phyloP scores from a whole-genome alignment of 257 asterid species.

The Penstemon eatonii region DNA sequence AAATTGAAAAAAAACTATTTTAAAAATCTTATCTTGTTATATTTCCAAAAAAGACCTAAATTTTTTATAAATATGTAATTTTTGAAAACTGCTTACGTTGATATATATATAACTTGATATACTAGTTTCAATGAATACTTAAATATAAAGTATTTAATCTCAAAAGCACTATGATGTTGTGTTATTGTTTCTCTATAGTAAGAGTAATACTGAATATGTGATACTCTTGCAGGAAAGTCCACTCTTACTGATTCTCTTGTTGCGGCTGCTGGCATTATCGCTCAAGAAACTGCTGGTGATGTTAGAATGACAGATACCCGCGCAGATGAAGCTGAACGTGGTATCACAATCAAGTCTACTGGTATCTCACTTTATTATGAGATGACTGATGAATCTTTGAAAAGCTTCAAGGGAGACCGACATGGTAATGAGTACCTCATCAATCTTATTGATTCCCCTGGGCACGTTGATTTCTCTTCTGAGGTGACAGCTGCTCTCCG shows the following conservation, averaged over 20 bases:
- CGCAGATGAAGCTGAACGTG: constrained; percentile 32
- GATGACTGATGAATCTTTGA: constrained; percentile 26
- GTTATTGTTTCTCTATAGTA: too few species aligned
- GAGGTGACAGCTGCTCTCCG: constrained; percentile 33
- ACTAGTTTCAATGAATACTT: too few species aligned
- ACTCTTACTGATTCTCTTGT: constrained; percentile 31
- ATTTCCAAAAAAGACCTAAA: too few species aligned
- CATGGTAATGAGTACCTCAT: constrained; percentile 34
- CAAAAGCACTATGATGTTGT: too few species aligned
- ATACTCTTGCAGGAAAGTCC: constrained; percentile 23
- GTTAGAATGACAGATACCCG: constrained; percentile 33
- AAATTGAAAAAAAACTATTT: too few species aligned
- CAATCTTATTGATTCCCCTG: constrained; percentile 32
- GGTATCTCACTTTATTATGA: constrained; percentile 30
- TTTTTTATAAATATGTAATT: too few species aligned
- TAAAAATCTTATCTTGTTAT: too few species aligned
- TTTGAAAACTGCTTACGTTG: too few species aligned
- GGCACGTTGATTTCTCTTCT: constrained; percentile 31
- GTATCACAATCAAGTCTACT: constrained; percentile 31
- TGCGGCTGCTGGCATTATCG: constrained; percentile 31
- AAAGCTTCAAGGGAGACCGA: constrained; percentile 27
- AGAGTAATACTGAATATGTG: not conserved
- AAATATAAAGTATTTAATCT: too few species aligned
- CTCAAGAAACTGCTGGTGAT: constrained; percentile 32
- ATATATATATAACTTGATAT: too few species aligned